Conservation (phyloP, 495 filamentous ascomycete genomes). For the Tetracladium marchalianum region DNA sequence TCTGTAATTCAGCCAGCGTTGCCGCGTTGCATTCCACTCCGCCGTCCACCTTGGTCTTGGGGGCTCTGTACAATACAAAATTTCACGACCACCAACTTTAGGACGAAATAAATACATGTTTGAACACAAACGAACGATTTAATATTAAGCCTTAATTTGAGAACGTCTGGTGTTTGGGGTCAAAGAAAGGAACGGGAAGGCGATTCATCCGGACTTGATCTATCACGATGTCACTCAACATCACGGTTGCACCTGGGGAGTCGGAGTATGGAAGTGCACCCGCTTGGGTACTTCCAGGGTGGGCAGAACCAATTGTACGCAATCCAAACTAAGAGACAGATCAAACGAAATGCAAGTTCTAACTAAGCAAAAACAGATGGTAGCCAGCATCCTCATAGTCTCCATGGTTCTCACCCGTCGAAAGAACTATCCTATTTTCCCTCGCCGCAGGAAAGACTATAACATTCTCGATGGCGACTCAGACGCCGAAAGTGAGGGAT, state of each 20-base stretch:
- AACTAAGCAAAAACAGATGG: conserved; percentile 32
- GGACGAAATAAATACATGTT: no score
- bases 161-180: neutral
- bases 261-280: conserved; percentile 29
- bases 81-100: no score
- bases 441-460: conserved; percentile 23
- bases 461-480: conserved; percentile 24
- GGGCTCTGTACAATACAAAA: no score
- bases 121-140: no score
- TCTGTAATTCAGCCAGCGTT: no score
- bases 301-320: conserved; percentile 51
- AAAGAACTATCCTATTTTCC: conserved; percentile 36
- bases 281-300: conserved; percentile 39
- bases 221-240: conserved; percentile 3
- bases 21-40: no score
- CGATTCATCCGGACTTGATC: no score
- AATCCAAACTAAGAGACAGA: neutral
- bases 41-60: no score
- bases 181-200: no score
- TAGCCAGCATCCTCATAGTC: conserved; percentile 45
- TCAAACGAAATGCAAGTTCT: neutral
- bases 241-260: conserved; percentile 15
- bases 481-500: conserved; percentile 10
- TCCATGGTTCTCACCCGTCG: conserved; percentile 47
- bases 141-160: no score